A percentile compares a stretch with the other conserved stretches of the same genome.
Conservation (phyloP, 352 stramenopile genomes). For the Pilasporangium apinafurcum region DNA sequence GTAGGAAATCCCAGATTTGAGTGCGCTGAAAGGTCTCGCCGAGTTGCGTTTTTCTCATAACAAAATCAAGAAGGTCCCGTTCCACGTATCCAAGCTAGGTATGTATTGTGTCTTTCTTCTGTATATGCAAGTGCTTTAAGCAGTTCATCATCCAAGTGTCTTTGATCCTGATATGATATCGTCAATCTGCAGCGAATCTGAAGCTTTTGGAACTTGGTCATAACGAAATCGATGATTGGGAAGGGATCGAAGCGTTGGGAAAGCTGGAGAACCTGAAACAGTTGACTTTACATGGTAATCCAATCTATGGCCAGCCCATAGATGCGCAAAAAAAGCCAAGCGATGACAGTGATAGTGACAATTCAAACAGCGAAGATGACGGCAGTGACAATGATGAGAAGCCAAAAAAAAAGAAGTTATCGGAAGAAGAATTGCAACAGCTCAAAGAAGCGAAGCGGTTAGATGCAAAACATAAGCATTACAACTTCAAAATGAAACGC, state of each 20-base stretch:
- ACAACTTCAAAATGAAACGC: conserved; percentile 88
- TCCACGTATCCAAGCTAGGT: conserved; percentile 59
- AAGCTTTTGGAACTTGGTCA: conserved; percentile 78
- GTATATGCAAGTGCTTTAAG: too few species aligned
- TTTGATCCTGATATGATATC: background rate
- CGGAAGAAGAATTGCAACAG: conserved; percentile 36
- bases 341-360: conserved; percentile 8
- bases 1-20: conserved; percentile 59
- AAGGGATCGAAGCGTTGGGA: conserved; percentile 55
- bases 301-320: conserved; percentile 47
- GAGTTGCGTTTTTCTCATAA: conserved; percentile 84
- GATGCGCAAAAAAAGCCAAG: conserved; percentile 2
- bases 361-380: too few species aligned
- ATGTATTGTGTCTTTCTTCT: conserved; percentile 8
- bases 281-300: conserved; percentile 76
- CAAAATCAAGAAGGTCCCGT: conserved; percentile 58
- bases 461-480: conserved; percentile 81
- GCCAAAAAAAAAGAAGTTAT: conserved; percentile 23
- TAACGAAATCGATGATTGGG: conserved; percentile 80
- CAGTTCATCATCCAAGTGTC: background rate
- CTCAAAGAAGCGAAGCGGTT: conserved; percentile 60
- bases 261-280: conserved; percentile 65
- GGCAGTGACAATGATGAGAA: conserved; percentile 4
- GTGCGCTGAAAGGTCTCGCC: conserved; percentile 50
- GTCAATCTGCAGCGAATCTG: conserved; percentile 45